Evolutionary conservation across 2,329 filamentous ascomycete species (phyloP).

Genomic region (Fusarium sterilihyphosum): DNA sequence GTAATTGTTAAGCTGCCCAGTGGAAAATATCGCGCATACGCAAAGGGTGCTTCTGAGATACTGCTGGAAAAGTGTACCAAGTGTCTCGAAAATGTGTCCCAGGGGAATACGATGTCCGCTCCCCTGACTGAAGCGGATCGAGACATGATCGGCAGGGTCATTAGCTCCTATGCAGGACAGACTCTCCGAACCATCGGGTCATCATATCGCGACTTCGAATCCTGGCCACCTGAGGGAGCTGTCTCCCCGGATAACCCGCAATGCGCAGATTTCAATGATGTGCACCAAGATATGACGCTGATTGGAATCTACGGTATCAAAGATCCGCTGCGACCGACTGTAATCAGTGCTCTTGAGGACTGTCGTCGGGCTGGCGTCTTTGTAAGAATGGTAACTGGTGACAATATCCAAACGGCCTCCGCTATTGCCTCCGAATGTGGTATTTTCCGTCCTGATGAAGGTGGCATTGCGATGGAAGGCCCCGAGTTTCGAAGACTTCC

Average conservation of each 20-base stretch:
- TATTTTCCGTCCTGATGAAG: slow-evolving; percentile 59
- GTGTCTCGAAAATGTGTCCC: slow-evolving; percentile 61
- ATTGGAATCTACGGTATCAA: slow-evolving; percentile 70
- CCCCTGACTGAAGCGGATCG: slow-evolving; percentile 63
- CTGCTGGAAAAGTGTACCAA: slow-evolving; percentile 57
- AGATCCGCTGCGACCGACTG: slow-evolving; percentile 71
- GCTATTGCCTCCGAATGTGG: slow-evolving; percentile 58
- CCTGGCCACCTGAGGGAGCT: slow-evolving; percentile 75
- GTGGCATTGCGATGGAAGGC: slow-evolving; percentile 71
- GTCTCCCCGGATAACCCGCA: slow-evolving; percentile 69
- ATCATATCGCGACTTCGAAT: slow-evolving; percentile 76
- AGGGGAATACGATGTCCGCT: slow-evolving; percentile 61
- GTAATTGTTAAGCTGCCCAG: slow-evolving; percentile 61
- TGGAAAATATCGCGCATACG: slow-evolving; percentile 58
- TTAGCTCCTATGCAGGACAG: slow-evolving; percentile 68
- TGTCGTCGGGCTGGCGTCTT: slow-evolving; percentile 74
- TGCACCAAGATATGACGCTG: slow-evolving; percentile 55
- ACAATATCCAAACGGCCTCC: slow-evolving; percentile 56
- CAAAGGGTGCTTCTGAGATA: slow-evolving; percentile 68
- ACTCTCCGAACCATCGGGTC: slow-evolving; percentile 80
- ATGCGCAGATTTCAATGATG: slow-evolving; percentile 61
- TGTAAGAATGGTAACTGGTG: slow-evolving; percentile 71
- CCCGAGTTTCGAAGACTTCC: slow-evolving; percentile 66
- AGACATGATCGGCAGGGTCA: slow-evolving; percentile 62
- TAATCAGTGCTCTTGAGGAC: slow-evolving; percentile 69